A percentile compares a stretch with the other conserved stretches of the same genome.
These are phyloP conservation scores for Penicillium decumbens DNA, from an alignment of 2,329 filamentous ascomycete species.

Conservation along the genomic window DNA sequence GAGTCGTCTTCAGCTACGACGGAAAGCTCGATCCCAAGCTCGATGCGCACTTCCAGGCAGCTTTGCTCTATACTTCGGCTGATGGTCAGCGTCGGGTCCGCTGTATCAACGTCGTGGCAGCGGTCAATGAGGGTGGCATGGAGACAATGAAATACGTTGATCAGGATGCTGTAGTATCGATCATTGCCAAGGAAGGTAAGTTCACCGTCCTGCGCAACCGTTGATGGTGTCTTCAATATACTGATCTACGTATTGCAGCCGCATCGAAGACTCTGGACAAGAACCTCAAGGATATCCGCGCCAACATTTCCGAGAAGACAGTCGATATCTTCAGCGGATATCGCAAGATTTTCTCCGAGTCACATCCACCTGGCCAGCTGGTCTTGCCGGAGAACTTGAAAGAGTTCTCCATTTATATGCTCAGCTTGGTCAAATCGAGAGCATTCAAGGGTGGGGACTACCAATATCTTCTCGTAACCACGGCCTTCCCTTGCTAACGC, in stretches of 20 bases:
- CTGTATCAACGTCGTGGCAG: conserved; percentile 89
- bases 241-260: conserved; percentile 45
- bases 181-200: conserved; percentile 78
- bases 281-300: conserved; percentile 77
- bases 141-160: conserved; percentile 90
- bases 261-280: conserved; percentile 76
- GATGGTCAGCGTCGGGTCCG: conserved; percentile 83
- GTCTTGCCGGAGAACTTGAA: conserved; percentile 94
- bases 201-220: not conserved
- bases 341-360: conserved; percentile 83
- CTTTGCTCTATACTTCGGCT: conserved; percentile 88
- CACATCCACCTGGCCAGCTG: conserved; percentile 83
- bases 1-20: conserved; percentile 88
- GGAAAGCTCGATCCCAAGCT: conserved; percentile 96
- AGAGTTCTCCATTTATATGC: conserved; percentile 94
- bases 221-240: conserved; percentile 4
- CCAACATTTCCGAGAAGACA: conserved; percentile 79
- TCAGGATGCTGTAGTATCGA: conserved; percentile 82
- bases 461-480: not conserved
- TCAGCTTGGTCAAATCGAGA: conserved; percentile 81
- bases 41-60: conserved; percentile 95
- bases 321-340: conserved; percentile 90
- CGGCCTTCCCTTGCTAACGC: not conserved
- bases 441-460: conserved; percentile 67
- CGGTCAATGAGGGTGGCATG: conserved; percentile 76